Conservation (phyloP, 148 eudicot species). For the Nepenthes mirabilis region DNA sequence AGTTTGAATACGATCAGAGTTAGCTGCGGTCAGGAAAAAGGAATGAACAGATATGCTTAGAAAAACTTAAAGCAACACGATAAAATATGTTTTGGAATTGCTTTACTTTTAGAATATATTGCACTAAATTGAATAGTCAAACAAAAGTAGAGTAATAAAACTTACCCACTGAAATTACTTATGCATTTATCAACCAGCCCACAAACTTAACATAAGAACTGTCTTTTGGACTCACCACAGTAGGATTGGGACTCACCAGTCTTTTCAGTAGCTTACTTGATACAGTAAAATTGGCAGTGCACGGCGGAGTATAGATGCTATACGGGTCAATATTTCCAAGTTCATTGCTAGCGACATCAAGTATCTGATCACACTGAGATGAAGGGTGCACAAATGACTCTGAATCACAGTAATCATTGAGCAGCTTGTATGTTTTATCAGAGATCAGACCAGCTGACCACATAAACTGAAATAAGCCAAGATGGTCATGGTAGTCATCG, state of each 20-base stretch:
- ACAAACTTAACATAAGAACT: too few relatives aligned
- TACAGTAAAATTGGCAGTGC: constrained; percentile 51
- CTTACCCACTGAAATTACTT: too few relatives aligned
- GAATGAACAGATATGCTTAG: too few relatives aligned
- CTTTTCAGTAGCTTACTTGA: constrained; percentile 33
- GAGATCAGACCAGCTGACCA: constrained; percentile 96
- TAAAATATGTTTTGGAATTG: too few relatives aligned
- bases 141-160: not conserved
- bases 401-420: constrained; percentile 47
- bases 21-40: too few relatives aligned
- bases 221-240: too few relatives aligned
- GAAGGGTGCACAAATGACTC: constrained; percentile 59
- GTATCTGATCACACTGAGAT: constrained; percentile 33
- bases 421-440: constrained; percentile 69
- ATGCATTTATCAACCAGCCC: too few relatives aligned
- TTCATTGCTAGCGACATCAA: constrained; percentile 50
- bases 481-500: constrained; percentile 71
- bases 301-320: constrained; percentile 88
- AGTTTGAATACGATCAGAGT: too few relatives aligned
- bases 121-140: not conserved
- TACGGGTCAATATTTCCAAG: constrained; percentile 79
- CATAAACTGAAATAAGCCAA: constrained; percentile 79
- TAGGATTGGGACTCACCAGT: constrained; percentile 17
- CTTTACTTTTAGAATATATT: too few relatives aligned
- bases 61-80: too few relatives aligned